Base-by-base conservation (phyloP, 2,329 filamentous ascomycete species). In the Talaromyces atroroseus region DNA sequence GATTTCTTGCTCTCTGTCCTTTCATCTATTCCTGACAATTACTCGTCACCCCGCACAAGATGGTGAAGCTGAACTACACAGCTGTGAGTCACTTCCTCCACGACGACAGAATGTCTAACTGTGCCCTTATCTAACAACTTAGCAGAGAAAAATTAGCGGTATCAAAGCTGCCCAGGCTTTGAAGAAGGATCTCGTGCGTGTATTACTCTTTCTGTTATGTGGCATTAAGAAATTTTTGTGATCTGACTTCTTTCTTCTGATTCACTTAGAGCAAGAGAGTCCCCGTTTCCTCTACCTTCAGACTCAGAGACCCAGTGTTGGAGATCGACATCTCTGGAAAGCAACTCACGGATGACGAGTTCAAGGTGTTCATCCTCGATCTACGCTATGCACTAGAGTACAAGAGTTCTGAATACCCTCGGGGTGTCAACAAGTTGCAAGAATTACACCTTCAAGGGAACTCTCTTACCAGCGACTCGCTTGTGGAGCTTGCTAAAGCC, bases 401-500 rank as follows among this genome's bases (percentile, higher is more conserved):
- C 44, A 65, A 65, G 54, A 70, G 66, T 38, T 60, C 61, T 2
- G 61, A 67, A 1, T 65, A 68, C 51, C 64, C 63, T 1, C 59
- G 66, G 10, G 67, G 67, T 14, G 57, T 65, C 18, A 63, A 74
- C n/a, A 69, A 64, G 26, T 65, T 81, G 11, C 74, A 77, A 36
- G 77, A 78, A 57, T 64, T 81, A 21, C 74, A 76, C 58, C 64
- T 81, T 4, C 69, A 69, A 40, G 69, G 69, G 26, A 81, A 80
- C 60, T 58, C 61, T 10, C 68, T 81, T 29, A 79, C 75, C 0
- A 67, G 71, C 5, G 57, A 60, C 7, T 71, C 74, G 3, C 68
- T 81, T 18, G 64, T 63, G 8, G 68, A 68, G 45, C 68, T 81
- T 3, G 72, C 73, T 2, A 63, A 67, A 20, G 66, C 78, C 34